Percentiles rank a stretch among this genome's conserved stretches.
Conservation (phyloP, 1,284 basidiomycete species). For the Cryptococcus sp. region DNA sequence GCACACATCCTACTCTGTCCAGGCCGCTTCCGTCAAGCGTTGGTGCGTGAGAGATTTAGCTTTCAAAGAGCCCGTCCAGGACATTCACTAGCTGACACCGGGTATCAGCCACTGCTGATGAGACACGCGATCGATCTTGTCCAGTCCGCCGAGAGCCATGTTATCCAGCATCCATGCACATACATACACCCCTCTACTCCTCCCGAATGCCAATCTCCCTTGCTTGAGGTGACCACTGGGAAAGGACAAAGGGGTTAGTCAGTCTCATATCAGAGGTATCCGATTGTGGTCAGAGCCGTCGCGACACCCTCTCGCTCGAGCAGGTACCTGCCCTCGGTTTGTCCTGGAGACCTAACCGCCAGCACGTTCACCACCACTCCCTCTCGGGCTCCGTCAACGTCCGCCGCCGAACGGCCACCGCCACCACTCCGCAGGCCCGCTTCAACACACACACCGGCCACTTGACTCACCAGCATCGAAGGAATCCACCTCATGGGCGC, state of each 20-base stretch:
- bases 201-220: slow-evolving; percentile 33
- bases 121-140: not conserved
- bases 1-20: too few relatives aligned
- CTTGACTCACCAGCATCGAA: slow-evolving; percentile 43
- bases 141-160: not conserved
- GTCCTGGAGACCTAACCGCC: not conserved
- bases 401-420: too few relatives aligned
- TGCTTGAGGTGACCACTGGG: slow-evolving; percentile 44
- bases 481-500: slow-evolving; percentile 53
- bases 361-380: not conserved
- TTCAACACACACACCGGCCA: not conserved
- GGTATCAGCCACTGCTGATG: not conserved
- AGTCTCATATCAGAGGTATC: slow-evolving; percentile 6
- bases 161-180: not conserved
- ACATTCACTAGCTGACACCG: too few relatives aligned
- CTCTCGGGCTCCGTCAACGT: not conserved
- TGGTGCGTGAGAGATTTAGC: too few relatives aligned
- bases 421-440: too few relatives aligned
- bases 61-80: too few relatives aligned
- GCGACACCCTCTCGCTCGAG: too few relatives aligned
- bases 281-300: too few relatives aligned
- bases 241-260: not conserved
- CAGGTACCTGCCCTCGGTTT: too few relatives aligned
- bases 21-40: too few relatives aligned
- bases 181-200: slow-evolving; percentile 12